These are phyloP conservation scores for Papiliotrema terrestris DNA, from an alignment of 1,284 basidiomycete species.

Conservation along the genomic window DNA sequence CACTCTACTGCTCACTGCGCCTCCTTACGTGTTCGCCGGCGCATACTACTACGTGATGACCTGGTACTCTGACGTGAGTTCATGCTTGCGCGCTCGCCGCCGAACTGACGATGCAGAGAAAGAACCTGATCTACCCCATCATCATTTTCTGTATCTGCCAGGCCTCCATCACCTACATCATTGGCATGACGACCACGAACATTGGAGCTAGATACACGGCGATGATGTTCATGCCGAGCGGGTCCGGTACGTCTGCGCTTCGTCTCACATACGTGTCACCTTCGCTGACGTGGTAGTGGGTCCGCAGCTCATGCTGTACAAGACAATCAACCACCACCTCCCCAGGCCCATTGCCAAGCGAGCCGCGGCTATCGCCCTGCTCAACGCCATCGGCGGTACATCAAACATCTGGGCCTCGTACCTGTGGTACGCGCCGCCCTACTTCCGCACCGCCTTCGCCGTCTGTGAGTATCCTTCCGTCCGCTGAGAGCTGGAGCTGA, in stretches of 20 bases:
- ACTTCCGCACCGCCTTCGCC: constrained; percentile 22
- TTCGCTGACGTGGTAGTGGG: constrained; percentile 11
- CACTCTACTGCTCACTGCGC: constrained; percentile 38
- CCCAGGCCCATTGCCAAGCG: constrained; percentile 31
- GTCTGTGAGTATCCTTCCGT: constrained; percentile 10
- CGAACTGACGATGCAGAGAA: too few relatives aligned
- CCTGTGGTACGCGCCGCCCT: constrained; percentile 14
- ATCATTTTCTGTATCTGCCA: neutral
- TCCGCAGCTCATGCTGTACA: constrained; percentile 35
- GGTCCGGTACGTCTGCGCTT: too few relatives aligned
- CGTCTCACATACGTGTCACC: too few relatives aligned
- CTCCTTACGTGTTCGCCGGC: constrained; percentile 27
- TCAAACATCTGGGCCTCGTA: constrained; percentile 11
- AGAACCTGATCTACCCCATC: neutral
- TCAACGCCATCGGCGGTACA: constrained; percentile 33
- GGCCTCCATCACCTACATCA: constrained; percentile 16
- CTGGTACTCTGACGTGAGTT: constrained; percentile 13
- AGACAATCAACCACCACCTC: constrained; percentile 32
- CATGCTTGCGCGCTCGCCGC: too few relatives aligned
- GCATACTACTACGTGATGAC: constrained; percentile 10
- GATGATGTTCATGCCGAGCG: constrained; percentile 25
- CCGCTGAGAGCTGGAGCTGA: neutral
- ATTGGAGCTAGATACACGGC: constrained; percentile 31
- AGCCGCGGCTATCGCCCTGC: constrained; percentile 28
- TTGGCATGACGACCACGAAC: constrained; percentile 23